These are phyloP conservation scores for Fistulinella cinereoalba DNA, from an alignment of 1,284 basidiomycete genomes.

Conservation along the genomic window DNA sequence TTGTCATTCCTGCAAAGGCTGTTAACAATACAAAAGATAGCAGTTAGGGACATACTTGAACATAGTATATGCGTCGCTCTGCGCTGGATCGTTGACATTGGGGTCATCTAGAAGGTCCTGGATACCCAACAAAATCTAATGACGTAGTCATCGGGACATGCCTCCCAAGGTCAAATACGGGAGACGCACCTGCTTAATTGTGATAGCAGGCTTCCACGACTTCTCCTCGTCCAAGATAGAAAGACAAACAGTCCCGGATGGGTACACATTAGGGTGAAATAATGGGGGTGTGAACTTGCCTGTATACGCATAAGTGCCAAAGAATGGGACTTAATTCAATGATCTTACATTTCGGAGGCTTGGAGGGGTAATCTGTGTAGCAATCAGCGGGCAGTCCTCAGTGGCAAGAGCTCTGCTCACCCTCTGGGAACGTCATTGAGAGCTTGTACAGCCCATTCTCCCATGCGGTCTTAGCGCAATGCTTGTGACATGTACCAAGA, in stretches of 20 bases:
- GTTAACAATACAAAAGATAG: conserved; percentile 7
- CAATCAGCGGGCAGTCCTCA: conserved; percentile 2
- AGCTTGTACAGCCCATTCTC: conserved; percentile 95
- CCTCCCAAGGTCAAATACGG: background rate
- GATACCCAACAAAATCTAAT: conserved; percentile 90
- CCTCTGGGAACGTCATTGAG: conserved; percentile 92
- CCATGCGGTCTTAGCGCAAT: conserved; percentile 81
- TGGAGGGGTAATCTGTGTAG: conserved; percentile 83
- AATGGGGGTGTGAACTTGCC: conserved; percentile 96
- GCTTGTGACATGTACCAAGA: conserved; percentile 15
- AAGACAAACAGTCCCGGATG: conserved; percentile 96
- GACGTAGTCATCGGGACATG: background rate
- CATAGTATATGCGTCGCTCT: conserved; percentile 96
- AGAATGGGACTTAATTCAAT: conserved; percentile 1
- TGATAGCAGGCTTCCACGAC: conserved; percentile 98
- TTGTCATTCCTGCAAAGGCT: conserved; percentile 76
- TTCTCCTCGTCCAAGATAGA: conserved; percentile 99
- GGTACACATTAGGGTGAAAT: conserved; percentile 99
- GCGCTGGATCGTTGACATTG: conserved; percentile 93
- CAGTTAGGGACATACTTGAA: conserved; percentile 72
- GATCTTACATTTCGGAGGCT: conserved; percentile 87
- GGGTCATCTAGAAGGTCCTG: conserved; percentile 94
- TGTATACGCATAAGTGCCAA: conserved; percentile 34
- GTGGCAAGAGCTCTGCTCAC: conserved; percentile 38
- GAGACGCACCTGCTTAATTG: conserved; percentile 87